Base-by-base conservation (phyloP, 768 basidiomycete genomes). In the Rhodocollybia butyracea region DNA sequence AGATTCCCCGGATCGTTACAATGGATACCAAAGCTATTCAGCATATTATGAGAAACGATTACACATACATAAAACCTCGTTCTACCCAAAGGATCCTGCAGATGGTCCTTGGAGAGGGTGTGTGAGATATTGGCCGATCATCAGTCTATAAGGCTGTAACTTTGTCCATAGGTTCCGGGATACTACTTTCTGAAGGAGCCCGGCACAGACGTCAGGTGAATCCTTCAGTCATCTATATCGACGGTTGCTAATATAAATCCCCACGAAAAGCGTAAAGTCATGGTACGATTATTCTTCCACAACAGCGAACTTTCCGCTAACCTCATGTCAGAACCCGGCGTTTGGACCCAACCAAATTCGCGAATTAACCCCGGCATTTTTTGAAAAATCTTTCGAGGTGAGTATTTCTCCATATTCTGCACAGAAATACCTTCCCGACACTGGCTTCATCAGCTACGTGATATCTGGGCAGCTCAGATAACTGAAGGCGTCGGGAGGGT, bases 271-370 rank as follows among this genome's bases (percentile, higher is more conserved):
- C 48, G 48, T 17, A 31, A 34, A 19, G 27, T 42, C 36, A 53
- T 53, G 51, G 51, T 31, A 39, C 24, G 51, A 10, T 41, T 30
- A 21, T 10, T 21, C n/a, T n/a, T n/a, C n/a, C n/a, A n/a, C n/a
- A n/a, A n/a, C n/a, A n/a, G n/a, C n/a, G n/a, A n/a, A n/a, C n/a
- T n/a, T n/a, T n/a, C n/a, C n/a, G n/a, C n/a, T n/a, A n/a, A n/a
- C n/a, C n/a, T n/a, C n/a, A n/a, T n/a, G n/a, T n/a, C n/a, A 76
- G 77, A 79, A 78, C 46, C 78, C 76, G 5, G 75, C 76, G 2
- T 79, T 79, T 31, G 73, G 76, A 2, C 67, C 69, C 1, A 62
- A 65, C 0, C 78, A 78, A 51, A 69, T 79, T 30, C 68, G 76
- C 1, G 69, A 65, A 5, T 48, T 77, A 7, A 73, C 73, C 0